Evolutionary conservation across 1,139 yeast genomes (phyloP).

Genomic region (Komagataea norvegica): DNA sequence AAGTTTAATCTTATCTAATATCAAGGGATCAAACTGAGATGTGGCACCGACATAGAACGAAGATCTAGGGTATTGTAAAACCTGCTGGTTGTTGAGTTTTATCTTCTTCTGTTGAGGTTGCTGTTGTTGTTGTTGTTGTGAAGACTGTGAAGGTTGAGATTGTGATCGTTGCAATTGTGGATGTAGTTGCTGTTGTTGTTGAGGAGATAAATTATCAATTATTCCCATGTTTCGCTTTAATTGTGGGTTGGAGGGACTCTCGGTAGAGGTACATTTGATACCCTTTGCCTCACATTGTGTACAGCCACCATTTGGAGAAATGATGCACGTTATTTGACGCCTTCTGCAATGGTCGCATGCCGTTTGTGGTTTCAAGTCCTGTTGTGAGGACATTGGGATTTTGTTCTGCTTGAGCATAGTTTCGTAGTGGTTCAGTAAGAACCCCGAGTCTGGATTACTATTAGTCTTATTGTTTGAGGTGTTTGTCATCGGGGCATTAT

Average conservation of each 20-base stretch:
- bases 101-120: slow-evolving; percentile 9
- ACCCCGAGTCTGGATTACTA: slow-evolving; percentile 8
- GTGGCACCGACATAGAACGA: slow-evolving; percentile 76
- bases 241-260: slow-evolving; percentile 25
- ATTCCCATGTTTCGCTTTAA: slow-evolving; percentile 27
- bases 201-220: slow-evolving; percentile 7
- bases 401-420: slow-evolving; percentile 22
- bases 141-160: slow-evolving; percentile 11
- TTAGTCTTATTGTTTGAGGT: not conserved
- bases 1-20: slow-evolving; percentile 48
- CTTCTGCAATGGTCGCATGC: slow-evolving; percentile 65
- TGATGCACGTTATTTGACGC: slow-evolving; percentile 60
- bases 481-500: slow-evolving; percentile 13
- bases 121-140: slow-evolving; percentile 7
- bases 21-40: slow-evolving; percentile 57
- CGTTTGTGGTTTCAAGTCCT: slow-evolving; percentile 6
- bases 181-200: slow-evolving; percentile 5
- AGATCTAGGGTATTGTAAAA: slow-evolving; percentile 68
- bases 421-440: slow-evolving; percentile 22
- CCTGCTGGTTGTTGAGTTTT: slow-evolving; percentile 19
- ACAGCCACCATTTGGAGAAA: slow-evolving; percentile 50
- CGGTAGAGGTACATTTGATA: slow-evolving; percentile 54
- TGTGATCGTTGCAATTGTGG: slow-evolving; percentile 8
- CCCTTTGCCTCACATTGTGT: slow-evolving; percentile 67
- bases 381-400: slow-evolving; percentile 15